These are phyloP conservation scores for Moniliophthora roreri DNA, from an alignment of 1,284 basidiomycete genomes.

Conservation along the genomic window DNA sequence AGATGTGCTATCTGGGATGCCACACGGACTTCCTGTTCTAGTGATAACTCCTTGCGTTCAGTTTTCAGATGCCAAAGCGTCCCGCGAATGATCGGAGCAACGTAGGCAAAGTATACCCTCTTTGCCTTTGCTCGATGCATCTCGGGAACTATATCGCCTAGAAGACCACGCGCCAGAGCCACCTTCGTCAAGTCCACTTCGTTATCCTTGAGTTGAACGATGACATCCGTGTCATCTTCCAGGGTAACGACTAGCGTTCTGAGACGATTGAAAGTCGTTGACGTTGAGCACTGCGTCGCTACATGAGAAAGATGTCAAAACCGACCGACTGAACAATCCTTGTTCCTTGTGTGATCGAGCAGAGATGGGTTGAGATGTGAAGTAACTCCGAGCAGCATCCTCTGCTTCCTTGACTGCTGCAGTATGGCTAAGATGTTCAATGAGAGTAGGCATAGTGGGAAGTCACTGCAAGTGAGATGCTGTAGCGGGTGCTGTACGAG, in stretches of 20 bases:
- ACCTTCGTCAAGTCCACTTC: conserved; percentile 8
- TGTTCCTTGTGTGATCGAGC: neutral
- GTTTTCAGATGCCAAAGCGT: neutral
- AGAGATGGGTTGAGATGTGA: neutral
- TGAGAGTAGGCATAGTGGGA: conserved; percentile 2
- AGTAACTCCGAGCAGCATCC: neutral
- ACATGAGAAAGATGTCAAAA: no score
- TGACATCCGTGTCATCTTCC: neutral
- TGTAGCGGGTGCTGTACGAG: no score
- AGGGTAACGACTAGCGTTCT: conserved; percentile 3
- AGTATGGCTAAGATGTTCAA: neutral
- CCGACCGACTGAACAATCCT: neutral
- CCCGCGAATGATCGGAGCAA: conserved; percentile 2
- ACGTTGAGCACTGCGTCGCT: neutral
- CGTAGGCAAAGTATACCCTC: conserved; percentile 6
- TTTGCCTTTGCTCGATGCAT: conserved; percentile 1
- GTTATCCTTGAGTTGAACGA: conserved; percentile 8
- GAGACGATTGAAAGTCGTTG: neutral
- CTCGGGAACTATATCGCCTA: conserved; percentile 4
- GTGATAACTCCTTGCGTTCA: neutral
- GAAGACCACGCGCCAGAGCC: conserved; percentile 4
- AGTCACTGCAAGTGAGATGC: no score
- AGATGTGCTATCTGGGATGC: neutral
- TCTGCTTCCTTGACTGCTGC: neutral
- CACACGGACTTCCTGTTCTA: neutral